Base-by-base conservation (phyloP, 2,329 filamentous ascomycete species). In the Aspergillus fructus region DNA sequence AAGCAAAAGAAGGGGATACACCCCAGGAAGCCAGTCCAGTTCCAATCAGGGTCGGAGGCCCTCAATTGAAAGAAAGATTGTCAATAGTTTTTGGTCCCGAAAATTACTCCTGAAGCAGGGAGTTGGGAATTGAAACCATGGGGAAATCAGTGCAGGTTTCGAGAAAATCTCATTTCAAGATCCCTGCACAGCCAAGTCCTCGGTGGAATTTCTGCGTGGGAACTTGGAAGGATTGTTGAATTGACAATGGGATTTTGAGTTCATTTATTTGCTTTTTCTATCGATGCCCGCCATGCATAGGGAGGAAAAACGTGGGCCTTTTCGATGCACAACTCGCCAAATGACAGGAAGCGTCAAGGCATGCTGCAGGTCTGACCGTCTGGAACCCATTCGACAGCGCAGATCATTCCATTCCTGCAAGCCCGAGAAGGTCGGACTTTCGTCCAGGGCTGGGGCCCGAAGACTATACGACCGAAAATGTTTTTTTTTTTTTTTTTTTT, bases 51-150 rank as follows among this genome's bases (percentile, higher is more conserved):
- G 17, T 39, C 43, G 39, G 23, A 7, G 27, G 24, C 37, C 21
- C 43, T 53, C 37, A 17, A 33, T 30, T 42, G 43, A 24, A 23
- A 34, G 11, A 40, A 23, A 43, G 19, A 40, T 13, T 40, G 45
- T 15, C 17, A 39, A 43, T 17, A 33, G 2, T 21, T 17, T 8
- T 19, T 19, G 8, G 7, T 34, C 19, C 19, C 24, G 23, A 8
- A 53, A 23, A 34, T 33, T 17, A 23, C 15, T 41, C 27, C 19
- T 46, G 41, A 53, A 48, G 37, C 59, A 66, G 66, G 63, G 61
- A 62, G 60, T 65, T 42, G 30, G 33, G 62, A 61, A 59, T 65
- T 34, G 30, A 39, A 52, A 58, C 65, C 64, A 67, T 68, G 64
- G 65, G 65, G 65, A 46, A 58, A 58, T 50, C 11, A 45, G 21